Evolutionary conservation across 2,329 filamentous ascomycete species (phyloP).

Genomic region (Sporothrix protearum): DNA sequence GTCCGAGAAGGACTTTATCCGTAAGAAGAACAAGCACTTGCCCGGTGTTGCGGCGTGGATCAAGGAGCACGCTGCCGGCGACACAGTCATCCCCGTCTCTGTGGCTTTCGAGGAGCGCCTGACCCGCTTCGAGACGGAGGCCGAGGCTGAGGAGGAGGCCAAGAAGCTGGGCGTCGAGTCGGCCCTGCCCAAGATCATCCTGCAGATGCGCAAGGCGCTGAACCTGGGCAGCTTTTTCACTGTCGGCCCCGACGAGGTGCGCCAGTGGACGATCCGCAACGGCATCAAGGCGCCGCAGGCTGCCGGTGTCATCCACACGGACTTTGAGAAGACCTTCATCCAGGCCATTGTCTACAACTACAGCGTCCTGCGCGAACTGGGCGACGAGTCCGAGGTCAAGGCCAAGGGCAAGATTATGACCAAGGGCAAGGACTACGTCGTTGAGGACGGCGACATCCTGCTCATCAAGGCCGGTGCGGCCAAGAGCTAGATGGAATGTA

Average conservation of each 20-base stretch:
- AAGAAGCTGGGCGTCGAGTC: slow-evolving; percentile 85
- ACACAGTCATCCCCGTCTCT: slow-evolving; percentile 90
- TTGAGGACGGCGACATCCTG: slow-evolving; percentile 77
- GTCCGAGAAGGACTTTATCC: slow-evolving; percentile 93
- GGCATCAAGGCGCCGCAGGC: slow-evolving; percentile 97
- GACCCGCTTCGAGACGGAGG: slow-evolving; percentile 73
- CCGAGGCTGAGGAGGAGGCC: slow-evolving; percentile 75
- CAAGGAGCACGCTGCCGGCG: slow-evolving; percentile 81
- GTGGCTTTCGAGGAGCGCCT: slow-evolving; percentile 91
- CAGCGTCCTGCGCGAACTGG: slow-evolving; percentile 72
- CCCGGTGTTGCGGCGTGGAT: slow-evolving; percentile 93
- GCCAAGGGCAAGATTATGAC: slow-evolving; percentile 96
- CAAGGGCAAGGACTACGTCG: slow-evolving; percentile 95
- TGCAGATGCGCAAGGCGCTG: slow-evolving; percentile 87
- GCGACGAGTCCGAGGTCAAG: slow-evolving; percentile 80
- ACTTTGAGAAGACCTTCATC: slow-evolving; percentile 99
- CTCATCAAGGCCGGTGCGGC: slow-evolving; percentile 88
- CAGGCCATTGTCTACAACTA: slow-evolving; percentile 95
- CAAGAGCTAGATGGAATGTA: slow-evolving; percentile 54
- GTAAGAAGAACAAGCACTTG: slow-evolving; percentile 99
- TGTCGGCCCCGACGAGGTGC: slow-evolving; percentile 88
- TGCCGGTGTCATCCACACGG: slow-evolving; percentile 94
- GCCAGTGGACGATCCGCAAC: slow-evolving; percentile 96
- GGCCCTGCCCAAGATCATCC: slow-evolving; percentile 84
- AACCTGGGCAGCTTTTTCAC: slow-evolving; percentile 97